Conservation (phyloP, 2,329 filamentous ascomycete genomes). For the Ceratocystis cacaofunesta region DNA sequence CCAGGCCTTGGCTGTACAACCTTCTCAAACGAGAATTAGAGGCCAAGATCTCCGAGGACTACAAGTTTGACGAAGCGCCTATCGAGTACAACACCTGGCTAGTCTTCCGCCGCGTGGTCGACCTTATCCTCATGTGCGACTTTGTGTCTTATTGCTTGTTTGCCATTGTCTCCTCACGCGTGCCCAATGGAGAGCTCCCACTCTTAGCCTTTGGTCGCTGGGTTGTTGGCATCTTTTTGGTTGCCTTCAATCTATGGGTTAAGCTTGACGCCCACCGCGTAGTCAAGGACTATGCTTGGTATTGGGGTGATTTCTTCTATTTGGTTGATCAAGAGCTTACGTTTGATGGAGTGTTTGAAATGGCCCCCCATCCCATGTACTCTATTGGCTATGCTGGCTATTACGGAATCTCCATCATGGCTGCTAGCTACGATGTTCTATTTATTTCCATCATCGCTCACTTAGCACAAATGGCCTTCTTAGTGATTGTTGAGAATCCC, state of each 20-base stretch:
- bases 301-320: constrained; percentile 99
- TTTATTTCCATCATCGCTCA: constrained; percentile 95
- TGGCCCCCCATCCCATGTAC: constrained; percentile 98
- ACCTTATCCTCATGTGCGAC: constrained; percentile 97
- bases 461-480: constrained; percentile 83
- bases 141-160: constrained; percentile 95
- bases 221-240: constrained; percentile 59
- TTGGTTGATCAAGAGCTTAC: constrained; percentile 95
- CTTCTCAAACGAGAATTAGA: constrained; percentile 82
- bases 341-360: constrained; percentile 97
- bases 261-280: constrained; percentile 95
- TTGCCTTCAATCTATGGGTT: constrained; percentile 95
- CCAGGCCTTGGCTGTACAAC: constrained; percentile 65
- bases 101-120: constrained; percentile 85
- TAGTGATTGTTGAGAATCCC: constrained; percentile 83
- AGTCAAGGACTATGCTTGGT: constrained; percentile 98
- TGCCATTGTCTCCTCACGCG: constrained; percentile 71
- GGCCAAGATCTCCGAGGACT: constrained; percentile 86
- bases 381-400: constrained; percentile 95
- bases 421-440: constrained; percentile 90
- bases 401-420: constrained; percentile 97
- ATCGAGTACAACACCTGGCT: constrained; percentile 99
- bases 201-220: constrained; percentile 61
- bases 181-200: constrained; percentile 55
- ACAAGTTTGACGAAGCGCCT: constrained; percentile 81